phyloP scores from a whole-genome alignment of 2,329 filamentous ascomycete species.

The Trichothecium roseum region DNA sequence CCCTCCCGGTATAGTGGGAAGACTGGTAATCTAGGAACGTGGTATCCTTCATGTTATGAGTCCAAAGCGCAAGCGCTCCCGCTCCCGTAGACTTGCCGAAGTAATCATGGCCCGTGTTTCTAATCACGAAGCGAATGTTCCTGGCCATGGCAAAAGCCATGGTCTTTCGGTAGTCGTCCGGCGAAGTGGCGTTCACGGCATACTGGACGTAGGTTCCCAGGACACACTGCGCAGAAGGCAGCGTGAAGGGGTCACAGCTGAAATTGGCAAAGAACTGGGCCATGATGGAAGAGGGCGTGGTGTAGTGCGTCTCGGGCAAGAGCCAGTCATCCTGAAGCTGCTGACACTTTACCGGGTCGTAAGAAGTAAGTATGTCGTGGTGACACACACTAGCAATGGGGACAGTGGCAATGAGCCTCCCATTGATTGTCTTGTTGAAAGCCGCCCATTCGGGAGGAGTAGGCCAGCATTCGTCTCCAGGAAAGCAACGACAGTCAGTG shows the following conservation, averaged over 20 bases:
- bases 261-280: conserved; percentile 24
- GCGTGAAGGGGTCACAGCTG: conserved; percentile 25
- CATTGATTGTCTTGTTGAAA: conserved; percentile 40
- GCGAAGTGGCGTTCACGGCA: conserved; percentile 20
- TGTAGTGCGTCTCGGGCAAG: conserved; percentile 3
- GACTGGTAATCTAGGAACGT: neutral
- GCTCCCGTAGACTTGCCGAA: conserved; percentile 6
- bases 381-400: conserved; percentile 42
- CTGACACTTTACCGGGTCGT: conserved; percentile 32
- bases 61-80: conserved; percentile 11
- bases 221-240: conserved; percentile 25
- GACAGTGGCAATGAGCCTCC: conserved; percentile 36
- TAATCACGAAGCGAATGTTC: conserved; percentile 3
- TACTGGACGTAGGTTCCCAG: conserved; percentile 32
- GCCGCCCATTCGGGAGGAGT: conserved; percentile 27
- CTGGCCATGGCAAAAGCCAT: no score
- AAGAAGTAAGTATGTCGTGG: conserved; percentile 28
- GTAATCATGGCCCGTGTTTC: conserved; percentile 2
- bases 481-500: conserved; percentile 42
- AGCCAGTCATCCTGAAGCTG: conserved; percentile 31
- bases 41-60: conserved; percentile 6
- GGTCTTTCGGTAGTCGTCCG: no score
- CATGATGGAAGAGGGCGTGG: conserved; percentile 29
- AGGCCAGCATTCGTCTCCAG: conserved; percentile 44
- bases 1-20: conserved; percentile 34